A percentile compares a stretch with the other conserved stretches of the same genome.
phyloP scores from a whole-genome alignment of 805 yeast genomes.

The Wickerhamomyces canadensis region DNA sequence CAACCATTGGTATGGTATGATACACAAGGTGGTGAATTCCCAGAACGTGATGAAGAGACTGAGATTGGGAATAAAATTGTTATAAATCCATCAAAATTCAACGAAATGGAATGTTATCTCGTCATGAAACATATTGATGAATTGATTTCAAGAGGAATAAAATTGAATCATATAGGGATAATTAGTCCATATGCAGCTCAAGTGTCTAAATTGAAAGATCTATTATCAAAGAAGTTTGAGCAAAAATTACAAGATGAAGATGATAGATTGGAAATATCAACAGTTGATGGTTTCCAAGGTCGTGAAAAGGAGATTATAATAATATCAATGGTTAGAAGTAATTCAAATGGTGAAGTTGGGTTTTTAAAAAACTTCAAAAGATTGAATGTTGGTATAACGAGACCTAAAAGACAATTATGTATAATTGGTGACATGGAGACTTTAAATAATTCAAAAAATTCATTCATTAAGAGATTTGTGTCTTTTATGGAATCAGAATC shows the following conservation, averaged over 20 bases:
- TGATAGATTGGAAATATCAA: slow-evolving; percentile 63
- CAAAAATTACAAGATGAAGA: slow-evolving; percentile 25
- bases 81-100: slow-evolving; percentile 53
- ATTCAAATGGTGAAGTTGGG: slow-evolving; percentile 66
- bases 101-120: slow-evolving; percentile 68
- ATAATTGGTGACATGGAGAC: slow-evolving; percentile 84
- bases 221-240: slow-evolving; percentile 2
- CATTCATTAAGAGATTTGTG: slow-evolving; percentile 4
- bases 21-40: slow-evolving; percentile 84
- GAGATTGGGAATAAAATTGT: slow-evolving; percentile 15
- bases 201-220: slow-evolving; percentile 44
- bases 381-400: slow-evolving; percentile 88
- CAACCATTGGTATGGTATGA: slow-evolving; percentile 76
- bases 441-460: slow-evolving; percentile 22
- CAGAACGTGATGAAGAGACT: slow-evolving; percentile 46
- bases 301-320: slow-evolving; percentile 87
- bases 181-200: slow-evolving; percentile 92
- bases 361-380: slow-evolving; percentile 76
- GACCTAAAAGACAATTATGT: slow-evolving; percentile 81
- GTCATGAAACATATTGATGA: slow-evolving; percentile 51
- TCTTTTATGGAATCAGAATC: slow-evolving; percentile 7
- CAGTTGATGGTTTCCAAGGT: slow-evolving; percentile 97
- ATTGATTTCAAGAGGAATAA: slow-evolving; percentile 48
- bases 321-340: slow-evolving; percentile 77
- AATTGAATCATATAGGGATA: slow-evolving; percentile 61